These are phyloP conservation scores for Leccinum pellstonianum DNA, from an alignment of 768 basidiomycete species.

Conservation along the genomic window DNA sequence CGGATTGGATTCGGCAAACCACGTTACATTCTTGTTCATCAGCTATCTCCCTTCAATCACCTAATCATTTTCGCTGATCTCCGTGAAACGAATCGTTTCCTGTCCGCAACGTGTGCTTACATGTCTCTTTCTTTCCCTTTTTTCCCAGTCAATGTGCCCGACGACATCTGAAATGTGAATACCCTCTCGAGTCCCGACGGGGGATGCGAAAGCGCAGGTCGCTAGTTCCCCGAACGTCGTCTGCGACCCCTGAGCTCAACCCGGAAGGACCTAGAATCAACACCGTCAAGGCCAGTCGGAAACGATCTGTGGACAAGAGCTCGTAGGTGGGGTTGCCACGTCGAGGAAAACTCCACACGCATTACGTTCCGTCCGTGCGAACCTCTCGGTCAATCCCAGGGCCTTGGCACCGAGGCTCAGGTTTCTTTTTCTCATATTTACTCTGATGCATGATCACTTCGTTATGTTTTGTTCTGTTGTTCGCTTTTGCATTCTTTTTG, in stretches of 20 bases:
- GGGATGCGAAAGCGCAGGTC: slow-evolving; percentile 54
- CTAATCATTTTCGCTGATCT: slow-evolving; percentile 27
- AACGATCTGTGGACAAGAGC: slow-evolving; percentile 29
- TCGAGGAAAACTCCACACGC: background rate
- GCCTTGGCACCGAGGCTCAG: slow-evolving; percentile 2
- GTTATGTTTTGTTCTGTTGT: slow-evolving; percentile 23
- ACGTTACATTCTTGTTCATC: background rate
- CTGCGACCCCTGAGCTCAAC: slow-evolving; percentile 26
- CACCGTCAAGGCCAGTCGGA: slow-evolving; percentile 24
- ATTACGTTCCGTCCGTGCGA: slow-evolving; percentile 13
- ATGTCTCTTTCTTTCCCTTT: slow-evolving; percentile 20
- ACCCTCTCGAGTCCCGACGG: slow-evolving; percentile 66
- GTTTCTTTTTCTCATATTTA: slow-evolving; percentile 8
- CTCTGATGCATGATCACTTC: slow-evolving; percentile 14
- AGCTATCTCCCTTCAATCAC: slow-evolving; percentile 24
- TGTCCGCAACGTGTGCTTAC: slow-evolving; percentile 20
- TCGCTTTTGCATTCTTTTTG: slow-evolving; percentile 14
- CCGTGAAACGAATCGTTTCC: slow-evolving; percentile 18
- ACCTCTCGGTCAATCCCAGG: background rate
- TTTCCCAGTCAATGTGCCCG: slow-evolving; percentile 66
- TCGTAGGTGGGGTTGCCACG: slow-evolving; percentile 15
- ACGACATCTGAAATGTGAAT: slow-evolving; percentile 67
- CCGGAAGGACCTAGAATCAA: slow-evolving; percentile 25
- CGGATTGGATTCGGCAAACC: slow-evolving; percentile 11
- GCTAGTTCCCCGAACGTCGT: slow-evolving; percentile 33